Evolutionary conservation across 2,329 filamentous ascomycete species (phyloP), one percentile per base, ranked within the genome.

Genomic region (Pseudogymnoascus destructans): DNA sequence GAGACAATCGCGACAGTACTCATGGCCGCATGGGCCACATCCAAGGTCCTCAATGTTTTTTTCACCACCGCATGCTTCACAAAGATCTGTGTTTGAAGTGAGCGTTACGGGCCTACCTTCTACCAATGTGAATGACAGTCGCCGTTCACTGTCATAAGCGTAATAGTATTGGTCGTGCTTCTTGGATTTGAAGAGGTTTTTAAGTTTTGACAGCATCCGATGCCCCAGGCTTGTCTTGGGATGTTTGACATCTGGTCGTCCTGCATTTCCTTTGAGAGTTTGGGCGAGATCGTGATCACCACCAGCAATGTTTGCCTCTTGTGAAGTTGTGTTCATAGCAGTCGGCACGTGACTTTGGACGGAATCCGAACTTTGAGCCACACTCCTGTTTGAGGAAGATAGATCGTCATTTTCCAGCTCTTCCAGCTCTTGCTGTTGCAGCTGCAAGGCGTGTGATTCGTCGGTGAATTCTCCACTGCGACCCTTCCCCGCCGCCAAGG

Each of bases 1-100:
- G 0, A 83, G 62, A 63, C 81, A 84, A 0, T 61, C 61, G 0
- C 65, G 65, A 62, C 80, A 84, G 66, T 81, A 84, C 2, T 72
- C 63, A 61, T 84, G 77, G 0, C 65, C 8, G 66, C 79, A 71
- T 21, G 73, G 67, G 61, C 66, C 62, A 33, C 57, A 58, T 2
- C 59, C 59, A 7, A 63, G 19, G 17, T 66, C 59, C 25, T 7
- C 59, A 36, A 59, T 58, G 3, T 32, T 55, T 19, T 62, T 57
- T 0, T 57, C n/a, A 0, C 66, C 61, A 0, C 35, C 17, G 17
- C 64, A 67, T 7, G 59, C 60, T 5, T 42, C 46, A 27, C 64
- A 67, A 10, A 23, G 42, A 8, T 21, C 25, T 32, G 35, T 56
- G 10, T 9, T 17, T 3, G 13, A 17, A 30, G 9, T 55, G 33